phyloP scores from a whole-genome alignment of 208 protist genomes.

The Wallacemonas rigidus region DNA sequence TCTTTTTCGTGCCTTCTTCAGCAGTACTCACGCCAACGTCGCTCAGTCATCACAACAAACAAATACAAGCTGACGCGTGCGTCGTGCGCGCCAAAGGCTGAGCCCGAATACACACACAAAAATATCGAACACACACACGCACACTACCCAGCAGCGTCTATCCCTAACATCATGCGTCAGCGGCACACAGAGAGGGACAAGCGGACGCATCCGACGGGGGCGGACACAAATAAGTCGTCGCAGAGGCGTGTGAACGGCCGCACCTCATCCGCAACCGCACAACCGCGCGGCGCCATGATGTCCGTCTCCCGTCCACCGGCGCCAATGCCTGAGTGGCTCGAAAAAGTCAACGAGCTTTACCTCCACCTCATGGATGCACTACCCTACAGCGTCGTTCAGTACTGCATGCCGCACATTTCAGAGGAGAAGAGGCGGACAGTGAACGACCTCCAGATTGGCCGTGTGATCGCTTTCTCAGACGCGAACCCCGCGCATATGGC shows the following conservation, averaged over 20 bases:
- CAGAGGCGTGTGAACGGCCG: neutral
- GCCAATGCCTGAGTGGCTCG: constrained; percentile 16
- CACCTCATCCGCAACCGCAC: neutral
- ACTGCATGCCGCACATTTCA: constrained; percentile 24
- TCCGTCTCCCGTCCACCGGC: neutral
- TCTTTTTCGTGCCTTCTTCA: too few relatives aligned
- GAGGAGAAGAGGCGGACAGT: constrained; percentile 30
- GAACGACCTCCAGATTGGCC: constrained; percentile 22
- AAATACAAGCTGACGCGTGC: too few relatives aligned
- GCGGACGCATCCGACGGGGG: too few relatives aligned
- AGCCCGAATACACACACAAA: too few relatives aligned
- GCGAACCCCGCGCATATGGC: constrained; percentile 29
- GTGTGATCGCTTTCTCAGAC: constrained; percentile 32
- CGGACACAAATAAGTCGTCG: neutral
- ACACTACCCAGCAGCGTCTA: too few relatives aligned
- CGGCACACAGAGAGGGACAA: too few relatives aligned
- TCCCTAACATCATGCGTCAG: too few relatives aligned
- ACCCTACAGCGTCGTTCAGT: constrained; percentile 27
- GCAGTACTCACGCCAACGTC: too few relatives aligned
- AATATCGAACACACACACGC: too few relatives aligned
- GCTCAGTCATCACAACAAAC: too few relatives aligned
- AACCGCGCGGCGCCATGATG: neutral
- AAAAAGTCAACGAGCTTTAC: constrained; percentile 27
- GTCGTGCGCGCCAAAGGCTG: too few relatives aligned
- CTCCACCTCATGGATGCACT: constrained; percentile 34